phyloP scores from a whole-genome alignment of 257 asterid species.

The Nicotiana obtusifolia region DNA sequence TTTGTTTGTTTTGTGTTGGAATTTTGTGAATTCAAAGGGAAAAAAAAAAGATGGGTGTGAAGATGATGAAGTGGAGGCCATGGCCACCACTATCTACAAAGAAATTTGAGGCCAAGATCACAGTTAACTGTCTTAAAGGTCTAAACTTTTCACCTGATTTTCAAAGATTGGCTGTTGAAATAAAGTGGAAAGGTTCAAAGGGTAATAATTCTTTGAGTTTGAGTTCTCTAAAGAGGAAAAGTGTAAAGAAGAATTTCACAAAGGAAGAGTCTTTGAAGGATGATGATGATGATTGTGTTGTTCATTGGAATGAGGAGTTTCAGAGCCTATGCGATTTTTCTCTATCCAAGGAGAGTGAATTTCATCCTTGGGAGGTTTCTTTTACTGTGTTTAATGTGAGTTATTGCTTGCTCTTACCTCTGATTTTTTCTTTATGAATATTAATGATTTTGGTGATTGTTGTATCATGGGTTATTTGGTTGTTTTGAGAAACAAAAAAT shows the following conservation, averaged over 20 bases:
- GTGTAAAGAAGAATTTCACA: slow-evolving; percentile 47
- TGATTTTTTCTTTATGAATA: neutral
- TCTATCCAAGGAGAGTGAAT: slow-evolving; percentile 28
- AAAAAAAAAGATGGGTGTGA: slow-evolving; percentile 48
- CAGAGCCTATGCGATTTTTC: slow-evolving; percentile 42
- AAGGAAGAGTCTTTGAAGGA: slow-evolving; percentile 33
- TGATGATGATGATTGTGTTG: slow-evolving; percentile 28
- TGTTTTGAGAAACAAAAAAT: neutral
- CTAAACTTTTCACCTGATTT: slow-evolving; percentile 19
- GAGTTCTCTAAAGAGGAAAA: slow-evolving; percentile 36
- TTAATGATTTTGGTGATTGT: neutral
- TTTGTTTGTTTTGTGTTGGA: neutral
- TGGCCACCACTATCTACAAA: slow-evolving; percentile 51
- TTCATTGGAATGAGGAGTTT: slow-evolving; percentile 62
- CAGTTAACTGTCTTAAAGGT: slow-evolving; percentile 33
- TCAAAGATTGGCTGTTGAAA: slow-evolving; percentile 41
- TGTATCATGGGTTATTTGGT: neutral
- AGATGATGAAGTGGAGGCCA: slow-evolving; percentile 79
- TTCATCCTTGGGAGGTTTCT: slow-evolving; percentile 67
- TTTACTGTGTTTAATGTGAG: slow-evolving; percentile 58
- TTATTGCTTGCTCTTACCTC: neutral
- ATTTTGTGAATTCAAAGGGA: neutral
- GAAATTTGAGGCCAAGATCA: slow-evolving; percentile 55
- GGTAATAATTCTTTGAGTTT: slow-evolving; percentile 30
- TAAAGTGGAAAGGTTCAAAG: slow-evolving; percentile 66